Conservation (phyloP, 1,284 basidiomycete genomes). For the Stereum hirsutum region DNA sequence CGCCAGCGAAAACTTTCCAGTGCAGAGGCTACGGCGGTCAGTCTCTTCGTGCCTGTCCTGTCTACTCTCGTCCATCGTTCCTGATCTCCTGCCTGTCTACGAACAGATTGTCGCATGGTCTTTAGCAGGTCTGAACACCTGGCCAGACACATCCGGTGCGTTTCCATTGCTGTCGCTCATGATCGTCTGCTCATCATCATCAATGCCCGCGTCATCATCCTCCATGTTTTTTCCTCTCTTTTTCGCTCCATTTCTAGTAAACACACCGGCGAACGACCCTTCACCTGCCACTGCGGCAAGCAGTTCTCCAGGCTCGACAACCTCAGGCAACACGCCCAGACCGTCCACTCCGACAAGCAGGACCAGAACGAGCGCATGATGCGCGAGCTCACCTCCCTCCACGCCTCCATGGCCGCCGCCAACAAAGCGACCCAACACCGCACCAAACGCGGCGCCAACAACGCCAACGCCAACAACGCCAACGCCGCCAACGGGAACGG, state of each 20-base stretch:
- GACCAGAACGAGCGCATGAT: slow-evolving; percentile 90
- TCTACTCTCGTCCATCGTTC: too few species aligned
- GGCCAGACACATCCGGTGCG: slow-evolving; percentile 87
- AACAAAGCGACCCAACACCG: slow-evolving; percentile 44
- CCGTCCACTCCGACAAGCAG: slow-evolving; percentile 87
- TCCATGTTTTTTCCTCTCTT: slow-evolving; percentile 15
- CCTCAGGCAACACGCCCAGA: slow-evolving; percentile 92
- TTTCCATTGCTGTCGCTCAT: slow-evolving; percentile 6
- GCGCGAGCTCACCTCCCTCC: slow-evolving; percentile 79
- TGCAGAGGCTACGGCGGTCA: slow-evolving; percentile 92
- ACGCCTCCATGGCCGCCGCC: slow-evolving; percentile 75
- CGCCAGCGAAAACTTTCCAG: slow-evolving; percentile 87
- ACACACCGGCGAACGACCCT: slow-evolving; percentile 95
- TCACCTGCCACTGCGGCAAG: slow-evolving; percentile 91
- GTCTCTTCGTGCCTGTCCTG: too few species aligned
- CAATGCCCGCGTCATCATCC: slow-evolving; percentile 8
- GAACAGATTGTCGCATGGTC: slow-evolving; percentile 94
- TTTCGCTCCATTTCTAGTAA: slow-evolving; percentile 55
- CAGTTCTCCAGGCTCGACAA: slow-evolving; percentile 96
- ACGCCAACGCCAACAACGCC: slow-evolving; percentile 12
- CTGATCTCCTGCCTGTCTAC: too few species aligned
- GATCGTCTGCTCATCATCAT: background rate
- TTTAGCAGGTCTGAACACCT: slow-evolving; percentile 94
- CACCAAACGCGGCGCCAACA: slow-evolving; percentile 27
- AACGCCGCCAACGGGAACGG: slow-evolving; percentile 12